Evolutionary conservation across 306 rosid genomes (phyloP), one percentile per base, ranked within the genome.

Genomic region (Astragalus glycyphyllos): DNA sequence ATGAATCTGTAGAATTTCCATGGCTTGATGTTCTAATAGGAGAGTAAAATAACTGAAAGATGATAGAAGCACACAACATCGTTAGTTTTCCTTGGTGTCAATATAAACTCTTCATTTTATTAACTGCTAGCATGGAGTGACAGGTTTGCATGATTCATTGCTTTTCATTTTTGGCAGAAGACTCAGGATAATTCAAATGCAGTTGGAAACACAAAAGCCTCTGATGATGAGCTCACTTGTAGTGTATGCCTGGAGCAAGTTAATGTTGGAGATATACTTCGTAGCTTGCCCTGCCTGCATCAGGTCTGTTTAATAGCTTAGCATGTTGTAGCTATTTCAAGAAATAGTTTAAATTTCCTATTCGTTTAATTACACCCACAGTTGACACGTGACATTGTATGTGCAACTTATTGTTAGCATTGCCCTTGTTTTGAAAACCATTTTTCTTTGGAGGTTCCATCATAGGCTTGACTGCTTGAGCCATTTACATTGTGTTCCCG

Each of bases 161-260:
- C 47, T 53, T 59, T 77, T 66, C 11, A 29, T 77, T 37, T 67
- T 40, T 75, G 37, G 74, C 83, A 88, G 92, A 89, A 86, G 80
- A 86, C 74, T 81, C 94, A 84, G 76, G 97, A 87, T 71, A 32
- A 69, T 20, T 68, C 71, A 23, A 80, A 75, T 77, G 72, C 77
- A 8, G 85, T 74, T 80, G 90, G 88, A 53, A 77, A 73, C 81
- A 73, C 78, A 9, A 90, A 90, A 76, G 76, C 83, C 74, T 74
- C 83, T 0, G 92, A 90, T 53, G 96, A 94, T 86, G 98, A 90
- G 75, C 88, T 94, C 79, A 94, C 95, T 14, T 94, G 98, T 83
- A 94, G 92, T 77, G 96, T 94, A 71, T 94, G 98, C 86, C 81
- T 94, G 87, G 97, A 94, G 86, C 98, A 90, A 83, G 98, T 94